These are phyloP conservation scores for Eucalyptus viminalis DNA, from an alignment of 345 rosid species.

Conservation along the genomic window DNA sequence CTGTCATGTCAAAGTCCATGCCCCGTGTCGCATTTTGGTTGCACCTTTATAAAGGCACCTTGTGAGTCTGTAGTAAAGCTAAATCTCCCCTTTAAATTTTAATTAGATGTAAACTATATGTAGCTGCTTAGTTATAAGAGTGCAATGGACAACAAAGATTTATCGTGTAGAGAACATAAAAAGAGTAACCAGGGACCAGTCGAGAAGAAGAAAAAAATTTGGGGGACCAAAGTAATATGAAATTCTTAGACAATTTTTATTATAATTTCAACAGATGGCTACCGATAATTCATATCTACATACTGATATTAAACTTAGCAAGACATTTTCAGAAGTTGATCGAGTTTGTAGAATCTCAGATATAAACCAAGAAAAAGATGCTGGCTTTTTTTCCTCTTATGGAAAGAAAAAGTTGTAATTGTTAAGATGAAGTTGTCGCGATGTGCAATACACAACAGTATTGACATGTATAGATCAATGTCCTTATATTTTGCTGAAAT, in stretches of 20 bases:
- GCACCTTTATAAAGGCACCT: no score
- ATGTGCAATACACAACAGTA: not conserved
- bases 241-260: no score
- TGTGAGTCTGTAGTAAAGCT: no score
- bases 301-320: not conserved
- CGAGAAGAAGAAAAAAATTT: accelerated
- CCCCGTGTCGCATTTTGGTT: no score
- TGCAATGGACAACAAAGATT: no score
- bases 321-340: not conserved
- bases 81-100: not conserved
- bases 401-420: not conserved
- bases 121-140: not conserved
- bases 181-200: not conserved
- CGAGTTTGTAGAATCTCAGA: not conserved
- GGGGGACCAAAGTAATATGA: no score
- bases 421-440: not conserved
- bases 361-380: not conserved
- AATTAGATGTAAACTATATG: not conserved
- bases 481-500: not conserved
- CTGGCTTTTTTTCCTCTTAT: not conserved
- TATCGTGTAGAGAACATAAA: not conserved
- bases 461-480: not conserved
- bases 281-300: not conserved
- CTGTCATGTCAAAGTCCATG: no score
- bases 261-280: not conserved